Conservation (phyloP, 179 eudicot species). For the Silene vulgaris region DNA sequence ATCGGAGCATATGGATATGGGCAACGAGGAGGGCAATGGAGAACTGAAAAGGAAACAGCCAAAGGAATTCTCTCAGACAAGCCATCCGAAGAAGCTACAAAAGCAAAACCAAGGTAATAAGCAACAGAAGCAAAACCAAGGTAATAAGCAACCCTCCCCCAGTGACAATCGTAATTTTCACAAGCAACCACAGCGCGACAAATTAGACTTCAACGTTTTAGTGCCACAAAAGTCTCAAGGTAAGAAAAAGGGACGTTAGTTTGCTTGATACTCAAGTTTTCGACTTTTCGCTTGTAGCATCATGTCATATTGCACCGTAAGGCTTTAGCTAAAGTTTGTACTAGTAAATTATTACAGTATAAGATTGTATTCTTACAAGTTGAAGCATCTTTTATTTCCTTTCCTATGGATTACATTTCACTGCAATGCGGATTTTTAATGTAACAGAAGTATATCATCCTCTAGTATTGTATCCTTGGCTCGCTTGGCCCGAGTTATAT, state of each 20-base stretch:
- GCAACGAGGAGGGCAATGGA: constrained; percentile 29
- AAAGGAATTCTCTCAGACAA: constrained; percentile 33
- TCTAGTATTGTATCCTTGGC: too few species aligned
- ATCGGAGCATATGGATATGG: constrained; percentile 28
- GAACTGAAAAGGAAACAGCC: constrained; percentile 64
- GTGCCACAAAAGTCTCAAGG: constrained; percentile 55
- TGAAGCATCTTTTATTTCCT: background rate
- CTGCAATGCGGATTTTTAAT: background rate
- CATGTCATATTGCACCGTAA: constrained; percentile 4
- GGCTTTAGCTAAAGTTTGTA: background rate
- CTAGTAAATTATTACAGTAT: background rate
- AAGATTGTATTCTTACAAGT: background rate
- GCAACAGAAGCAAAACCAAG: constrained; percentile 37
- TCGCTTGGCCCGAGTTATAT: too few species aligned
- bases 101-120: constrained; percentile 38
- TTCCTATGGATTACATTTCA: background rate
- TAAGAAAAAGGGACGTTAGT: constrained; percentile 35
- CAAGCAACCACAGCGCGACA: constrained; percentile 54
- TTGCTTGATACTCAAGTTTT: background rate
- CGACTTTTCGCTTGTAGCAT: constrained; percentile 9
- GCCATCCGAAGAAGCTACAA: constrained; percentile 35
- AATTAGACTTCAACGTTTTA: constrained; percentile 66
- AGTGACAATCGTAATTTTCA: constrained; percentile 33
- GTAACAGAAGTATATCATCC: too few species aligned
- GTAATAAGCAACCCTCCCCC: constrained; percentile 36